Percentiles rank a stretch among this genome's conserved stretches.
Conservation (phyloP, 2,329 filamentous ascomycete genomes). For the Colletotrichum magnum region DNA sequence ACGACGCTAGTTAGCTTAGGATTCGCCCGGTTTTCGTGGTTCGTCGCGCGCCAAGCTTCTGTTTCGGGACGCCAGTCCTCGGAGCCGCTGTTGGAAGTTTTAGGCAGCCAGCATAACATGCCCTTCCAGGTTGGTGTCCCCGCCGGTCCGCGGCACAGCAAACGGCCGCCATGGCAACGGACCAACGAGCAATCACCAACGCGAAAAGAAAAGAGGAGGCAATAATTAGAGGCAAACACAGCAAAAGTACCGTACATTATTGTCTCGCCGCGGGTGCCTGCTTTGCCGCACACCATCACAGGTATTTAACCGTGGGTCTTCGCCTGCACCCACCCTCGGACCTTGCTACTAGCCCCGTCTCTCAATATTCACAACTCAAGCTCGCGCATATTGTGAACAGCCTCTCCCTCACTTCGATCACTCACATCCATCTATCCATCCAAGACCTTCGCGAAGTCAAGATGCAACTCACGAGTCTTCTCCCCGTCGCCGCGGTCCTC, state of each 20-base stretch:
- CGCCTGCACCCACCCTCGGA: not conserved
- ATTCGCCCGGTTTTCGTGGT: not conserved
- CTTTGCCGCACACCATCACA: not conserved
- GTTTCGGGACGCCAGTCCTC: not conserved
- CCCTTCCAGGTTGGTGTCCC: not conserved
- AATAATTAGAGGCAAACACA: no score
- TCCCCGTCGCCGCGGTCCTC: not conserved
- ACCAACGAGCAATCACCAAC: not conserved
- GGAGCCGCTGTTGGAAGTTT: not conserved
- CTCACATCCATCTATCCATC: not conserved
- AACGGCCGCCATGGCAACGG: conserved; percentile 4
- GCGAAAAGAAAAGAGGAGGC: not conserved
- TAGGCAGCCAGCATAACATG: conserved; percentile 10
- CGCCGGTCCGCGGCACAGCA: not conserved
- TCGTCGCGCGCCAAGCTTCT: not conserved
- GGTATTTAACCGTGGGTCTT: not conserved
- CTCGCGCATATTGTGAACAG: no score
- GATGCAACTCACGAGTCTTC: conserved; percentile 12
- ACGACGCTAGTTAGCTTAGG: no score
- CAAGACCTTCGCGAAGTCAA: not conserved
- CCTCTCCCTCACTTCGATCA: not conserved
- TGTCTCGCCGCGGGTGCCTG: not conserved
- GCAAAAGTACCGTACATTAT: no score
- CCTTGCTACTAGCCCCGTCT: no score
- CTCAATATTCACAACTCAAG: no score